Conservation (phyloP, 1,284 basidiomycete species). For the Apiotrichum sp. region DNA sequence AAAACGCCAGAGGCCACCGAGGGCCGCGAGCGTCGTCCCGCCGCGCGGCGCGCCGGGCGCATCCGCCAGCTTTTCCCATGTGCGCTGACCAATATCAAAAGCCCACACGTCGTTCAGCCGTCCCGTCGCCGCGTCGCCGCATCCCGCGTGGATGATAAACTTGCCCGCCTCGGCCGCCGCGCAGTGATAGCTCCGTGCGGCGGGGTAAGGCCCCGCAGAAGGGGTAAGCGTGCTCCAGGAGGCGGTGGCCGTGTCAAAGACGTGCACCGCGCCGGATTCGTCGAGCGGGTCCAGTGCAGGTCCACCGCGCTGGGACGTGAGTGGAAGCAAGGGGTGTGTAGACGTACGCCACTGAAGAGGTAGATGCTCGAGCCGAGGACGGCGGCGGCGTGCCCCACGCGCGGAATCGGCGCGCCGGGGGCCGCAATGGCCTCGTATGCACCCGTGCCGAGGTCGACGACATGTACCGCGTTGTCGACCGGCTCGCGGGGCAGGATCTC, state of each 20-base stretch:
- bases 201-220: slow-evolving; percentile 7
- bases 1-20: slow-evolving; percentile 22
- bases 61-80: slow-evolving; percentile 19
- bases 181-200: slow-evolving; percentile 22
- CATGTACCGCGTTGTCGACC: slow-evolving; percentile 24
- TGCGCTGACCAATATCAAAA: slow-evolving; percentile 13
- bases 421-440: slow-evolving; percentile 13
- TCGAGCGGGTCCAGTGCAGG: slow-evolving; percentile 24
- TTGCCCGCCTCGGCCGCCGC: slow-evolving; percentile 6
- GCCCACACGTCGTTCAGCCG: slow-evolving; percentile 27
- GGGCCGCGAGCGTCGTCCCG: slow-evolving; percentile 19
- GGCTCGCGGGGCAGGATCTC: slow-evolving; percentile 26
- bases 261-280: slow-evolving; percentile 22
- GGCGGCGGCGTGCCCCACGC: slow-evolving; percentile 27
- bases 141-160: slow-evolving; percentile 29
- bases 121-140: slow-evolving; percentile 17
- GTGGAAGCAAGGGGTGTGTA: no score
- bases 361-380: slow-evolving; percentile 20
- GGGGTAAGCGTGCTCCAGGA: slow-evolving; percentile 19
- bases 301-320: slow-evolving; percentile 23
- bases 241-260: slow-evolving; percentile 15
- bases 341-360: slow-evolving; percentile 31
- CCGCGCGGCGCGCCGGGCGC: slow-evolving; percentile 25
- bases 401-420: slow-evolving; percentile 18
- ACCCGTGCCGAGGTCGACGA: slow-evolving; percentile 20